These are phyloP conservation scores for Trypanosoma platydactyli DNA, from an alignment of 208 protist genomes.

Conservation along the genomic window DNA sequence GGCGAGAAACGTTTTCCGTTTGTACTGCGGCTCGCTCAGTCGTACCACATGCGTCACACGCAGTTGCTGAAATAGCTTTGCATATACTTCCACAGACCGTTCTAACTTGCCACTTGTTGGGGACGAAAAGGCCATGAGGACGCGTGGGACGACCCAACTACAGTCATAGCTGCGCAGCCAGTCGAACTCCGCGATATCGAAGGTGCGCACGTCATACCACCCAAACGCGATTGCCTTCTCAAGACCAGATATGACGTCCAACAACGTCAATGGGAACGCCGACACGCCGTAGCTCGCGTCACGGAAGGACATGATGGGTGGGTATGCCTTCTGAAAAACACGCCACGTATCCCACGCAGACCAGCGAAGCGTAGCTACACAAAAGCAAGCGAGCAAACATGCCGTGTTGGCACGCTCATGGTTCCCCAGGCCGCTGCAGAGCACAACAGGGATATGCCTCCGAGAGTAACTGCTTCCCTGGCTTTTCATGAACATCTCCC, in stretches of 20 bases:
- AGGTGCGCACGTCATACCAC: slow-evolving; percentile 86
- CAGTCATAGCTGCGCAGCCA: slow-evolving; percentile 88
- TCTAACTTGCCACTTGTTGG: slow-evolving; percentile 44
- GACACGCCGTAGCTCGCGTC: slow-evolving; percentile 90
- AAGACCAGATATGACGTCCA: slow-evolving; percentile 79
- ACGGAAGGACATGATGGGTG: slow-evolving; percentile 90
- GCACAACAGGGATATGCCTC: slow-evolving; percentile 36
- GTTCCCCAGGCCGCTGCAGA: slow-evolving; percentile 56
- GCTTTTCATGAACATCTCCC: not conserved
- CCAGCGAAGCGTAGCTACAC: slow-evolving; percentile 60
- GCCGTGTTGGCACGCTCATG: slow-evolving; percentile 90
- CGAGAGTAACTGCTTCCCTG: not conserved
- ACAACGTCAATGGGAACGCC: slow-evolving; percentile 80
- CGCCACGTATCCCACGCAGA: slow-evolving; percentile 57
- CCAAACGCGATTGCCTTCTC: slow-evolving; percentile 56
- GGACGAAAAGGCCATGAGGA: slow-evolving; percentile 92
- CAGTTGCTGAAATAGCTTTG: slow-evolving; percentile 60
- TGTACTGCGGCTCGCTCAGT: slow-evolving; percentile 94
- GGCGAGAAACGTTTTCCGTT: slow-evolving; percentile 70
- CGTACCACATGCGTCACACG: slow-evolving; percentile 92
- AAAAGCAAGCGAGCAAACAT: slow-evolving; percentile 76
- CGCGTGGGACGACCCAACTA: slow-evolving; percentile 94
- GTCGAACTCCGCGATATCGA: slow-evolving; percentile 90
- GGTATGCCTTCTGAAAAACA: slow-evolving; percentile 63
- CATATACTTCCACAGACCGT: slow-evolving; percentile 39